A percentile compares a stretch with the other conserved stretches of the same genome.
These are phyloP conservation scores for Symbiotaphrina buchneri DNA, from an alignment of 495 filamentous ascomycete genomes.

Conservation along the genomic window DNA sequence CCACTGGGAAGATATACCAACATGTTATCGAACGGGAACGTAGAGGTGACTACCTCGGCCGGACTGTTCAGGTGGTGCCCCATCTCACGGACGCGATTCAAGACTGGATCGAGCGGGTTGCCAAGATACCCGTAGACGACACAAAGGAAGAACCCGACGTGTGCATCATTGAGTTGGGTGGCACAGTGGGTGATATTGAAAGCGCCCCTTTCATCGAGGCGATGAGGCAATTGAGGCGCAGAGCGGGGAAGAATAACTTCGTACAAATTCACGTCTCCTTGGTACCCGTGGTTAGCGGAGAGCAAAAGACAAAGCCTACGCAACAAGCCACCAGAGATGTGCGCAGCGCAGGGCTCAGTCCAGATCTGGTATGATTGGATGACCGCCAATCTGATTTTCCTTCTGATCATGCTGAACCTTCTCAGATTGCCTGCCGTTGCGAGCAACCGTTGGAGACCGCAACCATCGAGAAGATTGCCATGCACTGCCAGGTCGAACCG, in stretches of 20 bases:
- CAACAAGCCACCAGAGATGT: constrained; percentile 71
- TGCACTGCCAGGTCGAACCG: constrained; percentile 58
- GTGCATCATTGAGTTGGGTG: constrained; percentile 70
- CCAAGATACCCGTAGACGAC: constrained; percentile 71
- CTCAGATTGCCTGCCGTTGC: constrained; percentile 77
- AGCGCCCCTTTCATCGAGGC: constrained; percentile 78
- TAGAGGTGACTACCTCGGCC: constrained; percentile 67
- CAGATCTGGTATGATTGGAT: constrained; percentile 40
- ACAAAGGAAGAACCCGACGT: constrained; percentile 65
- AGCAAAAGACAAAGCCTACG: constrained; percentile 95
- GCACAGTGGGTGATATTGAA: constrained; percentile 82
- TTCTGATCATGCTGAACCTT: neutral
- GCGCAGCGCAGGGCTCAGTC: constrained; percentile 59
- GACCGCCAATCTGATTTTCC: constrained; percentile 1
- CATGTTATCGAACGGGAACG: constrained; percentile 66
- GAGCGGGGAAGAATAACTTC: constrained; percentile 61
- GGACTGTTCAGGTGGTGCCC: constrained; percentile 84
- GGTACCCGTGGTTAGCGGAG: constrained; percentile 46
- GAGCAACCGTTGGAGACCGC: constrained; percentile 40
- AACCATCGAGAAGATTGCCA: constrained; percentile 77
- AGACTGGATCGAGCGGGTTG: constrained; percentile 79
- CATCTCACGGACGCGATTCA: constrained; percentile 82
- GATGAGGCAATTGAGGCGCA: constrained; percentile 48
- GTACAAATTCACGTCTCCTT: constrained; percentile 66
- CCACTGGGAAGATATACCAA: constrained; percentile 86